Base-by-base conservation (phyloP, 108 stramenopile species). In the Pseudonitzschia multiseries region DNA sequence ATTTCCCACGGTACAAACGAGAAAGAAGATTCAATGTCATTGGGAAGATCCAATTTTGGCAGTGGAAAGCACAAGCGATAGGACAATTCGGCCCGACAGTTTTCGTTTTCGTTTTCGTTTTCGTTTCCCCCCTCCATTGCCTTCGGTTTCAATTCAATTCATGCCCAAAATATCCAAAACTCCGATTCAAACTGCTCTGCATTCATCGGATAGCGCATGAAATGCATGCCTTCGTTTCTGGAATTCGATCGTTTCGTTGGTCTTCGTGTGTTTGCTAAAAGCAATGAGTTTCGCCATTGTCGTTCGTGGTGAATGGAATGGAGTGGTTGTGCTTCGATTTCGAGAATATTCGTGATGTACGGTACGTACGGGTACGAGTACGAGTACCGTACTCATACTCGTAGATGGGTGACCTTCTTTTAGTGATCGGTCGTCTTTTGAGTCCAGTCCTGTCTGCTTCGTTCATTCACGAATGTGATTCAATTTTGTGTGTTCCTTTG, bases 1-100 rank as follows among this genome's bases (percentile, higher is more conserved):
- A 59, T 59, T 31, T 4, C 26, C 57, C 57, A 59, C 14, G 57
- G 57, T 6, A 22, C 5, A 27, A 0, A 59, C 0, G 57, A 59
- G n/a, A 59, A 22, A 15, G 24, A 59, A 0, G 5, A 26, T 59
- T 59, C 57, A n/a, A 59, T 31, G 29, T 9, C 29, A 59, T 59
- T 22, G 15, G 27, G 57, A 4, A 59, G 3, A 26, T 59, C 29
- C 15, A 1, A 10, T 59, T 59, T 28, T 59, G 57, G 57, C 29
- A 14, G 57, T 59, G 57, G 57, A 27, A 22, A 59, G 26, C 29
- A 59, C 57, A 59, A 59, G 12, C 57, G 57, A 59, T 59, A 31
- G 29, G 57, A 59, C 26, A 59, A 22, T 27, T 59, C 57, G 29
- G 10, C 27, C 0, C 4, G 46, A 48, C 18, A 18, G 46, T 48